Percentiles rank a stretch among this genome's conserved stretches.
Conservation (phyloP, 306 rosid species). For the Lupinus albus region DNA sequence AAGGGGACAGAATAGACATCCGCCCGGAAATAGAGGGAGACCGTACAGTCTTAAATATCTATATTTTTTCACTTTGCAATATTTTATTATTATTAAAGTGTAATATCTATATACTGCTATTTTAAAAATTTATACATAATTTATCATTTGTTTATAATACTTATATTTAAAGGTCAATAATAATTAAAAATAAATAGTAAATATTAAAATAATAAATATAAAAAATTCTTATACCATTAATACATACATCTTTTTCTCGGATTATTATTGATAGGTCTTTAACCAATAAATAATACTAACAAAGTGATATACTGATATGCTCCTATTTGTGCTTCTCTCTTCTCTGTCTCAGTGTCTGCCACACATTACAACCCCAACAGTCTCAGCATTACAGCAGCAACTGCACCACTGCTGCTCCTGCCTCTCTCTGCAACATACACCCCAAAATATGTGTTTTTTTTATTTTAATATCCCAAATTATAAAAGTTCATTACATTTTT, state of each 20-base stretch:
- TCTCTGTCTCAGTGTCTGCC: conserved; percentile 59
- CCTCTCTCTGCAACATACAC: conserved; percentile 52
- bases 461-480: too few species aligned
- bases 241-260: too few species aligned
- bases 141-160: too few species aligned
- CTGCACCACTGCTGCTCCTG: conserved; percentile 64
- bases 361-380: conserved; percentile 84
- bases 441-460: background rate
- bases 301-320: too few species aligned
- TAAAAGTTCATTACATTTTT: too few species aligned
- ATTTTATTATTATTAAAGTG: conserved; percentile 19
- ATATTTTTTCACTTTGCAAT: conserved; percentile 50
- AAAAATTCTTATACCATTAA: too few species aligned
- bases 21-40: conserved; percentile 89
- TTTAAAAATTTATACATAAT: too few species aligned
- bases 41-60: conserved; percentile 62
- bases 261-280: conserved; percentile 41
- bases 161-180: too few species aligned
- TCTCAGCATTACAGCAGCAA: conserved; percentile 74
- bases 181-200: too few species aligned
- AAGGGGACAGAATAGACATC: conserved; percentile 99
- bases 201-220: too few species aligned
- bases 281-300: conserved; percentile 47
- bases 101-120: too few species aligned
- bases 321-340: too few species aligned